Evolutionary conservation across 1,139 yeast species (phyloP), one percentile per base, ranked within the genome.

Genomic region (Blastobotrys proliferans): DNA sequence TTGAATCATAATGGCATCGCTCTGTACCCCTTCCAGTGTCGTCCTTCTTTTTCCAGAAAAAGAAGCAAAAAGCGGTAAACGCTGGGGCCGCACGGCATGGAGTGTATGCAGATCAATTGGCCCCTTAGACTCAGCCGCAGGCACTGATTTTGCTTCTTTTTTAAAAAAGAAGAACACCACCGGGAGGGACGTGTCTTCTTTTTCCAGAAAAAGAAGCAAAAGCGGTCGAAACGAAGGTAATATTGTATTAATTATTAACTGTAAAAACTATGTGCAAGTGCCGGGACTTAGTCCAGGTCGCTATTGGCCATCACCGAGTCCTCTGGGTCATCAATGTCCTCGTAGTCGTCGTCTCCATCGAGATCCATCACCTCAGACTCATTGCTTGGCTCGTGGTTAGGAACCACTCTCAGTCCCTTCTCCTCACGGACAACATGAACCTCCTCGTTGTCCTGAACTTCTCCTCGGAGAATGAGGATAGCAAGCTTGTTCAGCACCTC

Each of bases 401-500:
- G 90, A 36, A 82, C 52, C 3, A 94, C 95, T 35, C 79, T 83
- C 47, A 92, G 70, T 13, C 94, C 94, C 42, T 51, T 46, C 21
- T 61, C 63, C 21, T 61, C 63, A 50, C 74, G 62, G 14, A 76
- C 73, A 31, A 92, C 83, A 35, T 69, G 70, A 10, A 87, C 97
- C 4, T 75, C 72, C 63, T 92, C 99, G 63, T 88, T 87, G 58
- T 92, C 97, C 58, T 72, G 75, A 46, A 92, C 76, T 66, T 90
- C 95, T 14, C 95, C 95, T 62, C 81, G 83, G 54, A 92, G 75
- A 47, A 92, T 76, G 66, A 83, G 74, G n/a, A 92, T 76, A 1
- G 99, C 98, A 67, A 92, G 72, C 56, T 74, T 80, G 67, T 92
- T 92, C 64, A 92, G 78, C 24, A 92, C 74, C 63, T 88, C 94